A percentile compares a stretch with the other conserved stretches of the same genome.
Evolutionary conservation across 2,329 filamentous ascomycete species (phyloP).

Genomic region (Fusarium mangiferae): DNA sequence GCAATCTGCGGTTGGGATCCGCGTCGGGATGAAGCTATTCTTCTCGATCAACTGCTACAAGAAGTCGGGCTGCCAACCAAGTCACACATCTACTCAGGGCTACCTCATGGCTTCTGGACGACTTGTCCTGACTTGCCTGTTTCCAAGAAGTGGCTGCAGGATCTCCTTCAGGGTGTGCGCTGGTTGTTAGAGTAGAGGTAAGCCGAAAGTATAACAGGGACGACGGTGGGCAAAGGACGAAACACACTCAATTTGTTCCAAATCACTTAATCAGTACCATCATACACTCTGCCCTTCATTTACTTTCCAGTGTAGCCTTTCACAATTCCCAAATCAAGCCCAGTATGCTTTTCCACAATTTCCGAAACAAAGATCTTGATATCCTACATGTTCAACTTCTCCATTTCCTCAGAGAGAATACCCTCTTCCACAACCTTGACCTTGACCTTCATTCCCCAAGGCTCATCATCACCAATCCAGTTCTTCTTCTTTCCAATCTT

Average conservation of each 20-base stretch:
- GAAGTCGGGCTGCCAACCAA: constrained; percentile 49
- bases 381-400: not conserved
- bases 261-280: not conserved
- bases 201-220: too few relatives aligned
- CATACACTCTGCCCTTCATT: not conserved
- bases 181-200: constrained; percentile 35
- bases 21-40: constrained; percentile 58
- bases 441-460: constrained; percentile 53
- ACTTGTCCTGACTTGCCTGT: constrained; percentile 51
- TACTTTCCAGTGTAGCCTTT: not conserved
- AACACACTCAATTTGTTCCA: constrained; percentile 1
- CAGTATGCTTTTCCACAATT: not conserved
- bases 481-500: constrained; percentile 71
- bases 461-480: constrained; percentile 53
- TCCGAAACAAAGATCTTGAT: not conserved
- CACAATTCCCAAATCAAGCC: not conserved
- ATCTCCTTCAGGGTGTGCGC: constrained; percentile 40
- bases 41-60: constrained; percentile 55
- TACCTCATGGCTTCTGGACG: constrained; percentile 54
- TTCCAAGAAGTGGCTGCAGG: constrained; percentile 45
- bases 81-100: constrained; percentile 53
- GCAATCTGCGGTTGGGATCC: constrained; percentile 61
- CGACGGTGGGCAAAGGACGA: not conserved
- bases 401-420: constrained; percentile 33
- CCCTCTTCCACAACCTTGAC: constrained; percentile 49